Conservation (phyloP, 2,329 filamentous ascomycete genomes). For the Apiospora malaysiana region DNA sequence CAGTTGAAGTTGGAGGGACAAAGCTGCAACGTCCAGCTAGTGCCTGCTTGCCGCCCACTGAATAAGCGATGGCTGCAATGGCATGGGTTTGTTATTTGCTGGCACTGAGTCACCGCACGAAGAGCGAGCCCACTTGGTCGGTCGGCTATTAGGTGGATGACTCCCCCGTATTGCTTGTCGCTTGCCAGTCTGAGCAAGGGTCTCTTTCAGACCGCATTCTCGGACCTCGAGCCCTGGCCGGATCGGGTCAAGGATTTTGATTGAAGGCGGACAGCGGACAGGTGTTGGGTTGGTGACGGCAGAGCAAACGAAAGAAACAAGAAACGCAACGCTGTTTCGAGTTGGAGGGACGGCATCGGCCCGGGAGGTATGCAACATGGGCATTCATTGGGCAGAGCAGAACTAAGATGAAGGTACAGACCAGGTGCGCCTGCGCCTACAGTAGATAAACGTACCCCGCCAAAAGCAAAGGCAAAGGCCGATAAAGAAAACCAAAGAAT, state of each 20-base stretch:
- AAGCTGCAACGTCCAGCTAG: not conserved
- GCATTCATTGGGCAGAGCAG: no score
- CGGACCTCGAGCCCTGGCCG: no score
- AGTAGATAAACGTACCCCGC: not conserved
- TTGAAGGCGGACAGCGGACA: no score
- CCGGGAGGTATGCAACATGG: not conserved
- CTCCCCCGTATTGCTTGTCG: no score
- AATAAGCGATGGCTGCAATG: not conserved
- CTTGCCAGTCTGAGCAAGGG: no score
- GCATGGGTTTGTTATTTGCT: not conserved
- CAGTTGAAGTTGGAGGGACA: no score
- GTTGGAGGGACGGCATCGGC: conserved; percentile 12
- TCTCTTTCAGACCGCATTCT: not conserved
- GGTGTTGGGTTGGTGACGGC: not conserved
- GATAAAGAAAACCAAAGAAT: not conserved
- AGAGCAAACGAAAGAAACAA: not conserved
- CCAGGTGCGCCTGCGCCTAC: no score
- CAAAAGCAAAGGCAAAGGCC: not conserved
- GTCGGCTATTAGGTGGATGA: not conserved
- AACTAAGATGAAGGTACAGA: no score
- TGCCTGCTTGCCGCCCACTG: no score
- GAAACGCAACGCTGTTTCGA: not conserved
- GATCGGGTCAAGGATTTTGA: not conserved
- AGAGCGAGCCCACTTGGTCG: not conserved
- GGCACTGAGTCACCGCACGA: not conserved